These are phyloP conservation scores for Tuber melanosporum DNA, from an alignment of 495 filamentous ascomycete genomes.

Conservation along the genomic window DNA sequence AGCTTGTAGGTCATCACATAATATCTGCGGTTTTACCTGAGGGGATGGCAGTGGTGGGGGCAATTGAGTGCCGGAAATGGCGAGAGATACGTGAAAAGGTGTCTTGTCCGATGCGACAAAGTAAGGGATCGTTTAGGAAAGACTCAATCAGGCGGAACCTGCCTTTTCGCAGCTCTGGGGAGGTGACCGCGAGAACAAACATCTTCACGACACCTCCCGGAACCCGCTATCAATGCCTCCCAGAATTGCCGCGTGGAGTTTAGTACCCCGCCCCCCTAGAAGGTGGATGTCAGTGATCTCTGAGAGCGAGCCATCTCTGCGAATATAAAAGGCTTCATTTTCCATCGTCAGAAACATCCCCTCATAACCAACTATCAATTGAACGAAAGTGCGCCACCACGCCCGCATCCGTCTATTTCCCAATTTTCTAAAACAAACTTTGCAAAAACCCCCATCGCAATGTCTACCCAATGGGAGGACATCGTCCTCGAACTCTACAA, in stretches of 20 bases:
- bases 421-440: neutral
- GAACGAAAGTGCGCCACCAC: neutral
- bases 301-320: neutral
- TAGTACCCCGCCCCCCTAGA: neutral
- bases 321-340: neutral
- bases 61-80: neutral
- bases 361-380: neutral
- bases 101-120: neutral
- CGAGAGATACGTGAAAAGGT: neutral
- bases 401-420: neutral
- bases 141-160: neutral
- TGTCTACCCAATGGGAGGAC: neutral
- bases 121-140: neutral
- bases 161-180: neutral
- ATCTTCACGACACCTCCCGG: neutral
- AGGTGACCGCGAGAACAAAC: neutral
- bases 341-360: neutral
- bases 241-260: neutral
- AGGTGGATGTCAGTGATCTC: neutral
- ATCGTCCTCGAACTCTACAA: slow-evolving; percentile 17
- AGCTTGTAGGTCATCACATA: neutral
- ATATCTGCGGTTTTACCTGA: neutral
- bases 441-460: neutral
- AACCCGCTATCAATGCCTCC: neutral
- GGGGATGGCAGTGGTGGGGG: neutral